These are phyloP conservation scores for Astrocystis sublimbata DNA, from an alignment of 495 filamentous ascomycete species.

Conservation along the genomic window DNA sequence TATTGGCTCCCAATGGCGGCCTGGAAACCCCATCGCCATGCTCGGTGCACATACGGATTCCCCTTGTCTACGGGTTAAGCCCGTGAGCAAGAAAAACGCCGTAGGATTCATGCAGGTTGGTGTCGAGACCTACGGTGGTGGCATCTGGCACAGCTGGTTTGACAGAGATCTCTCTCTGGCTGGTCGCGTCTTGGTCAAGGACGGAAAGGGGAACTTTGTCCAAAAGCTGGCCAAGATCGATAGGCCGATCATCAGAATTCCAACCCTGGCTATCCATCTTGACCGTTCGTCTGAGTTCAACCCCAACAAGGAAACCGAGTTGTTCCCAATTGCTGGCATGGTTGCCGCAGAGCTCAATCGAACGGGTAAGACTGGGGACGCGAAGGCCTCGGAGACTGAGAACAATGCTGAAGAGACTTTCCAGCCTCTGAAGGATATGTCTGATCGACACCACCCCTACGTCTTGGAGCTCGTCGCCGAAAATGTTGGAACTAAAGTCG, in stretches of 20 bases:
- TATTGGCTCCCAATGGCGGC: conserved; percentile 88
- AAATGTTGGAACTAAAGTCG: conserved; percentile 65
- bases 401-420: conserved; percentile 51
- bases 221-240: conserved; percentile 91
- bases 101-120: conserved; percentile 95
- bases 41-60: conserved; percentile 97
- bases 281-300: conserved; percentile 80
- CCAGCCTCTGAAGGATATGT: conserved; percentile 70
- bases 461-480: conserved; percentile 84
- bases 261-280: conserved; percentile 90
- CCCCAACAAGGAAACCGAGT: conserved; percentile 95
- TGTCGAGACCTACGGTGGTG: conserved; percentile 94
- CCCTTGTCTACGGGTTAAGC: conserved; percentile 86
- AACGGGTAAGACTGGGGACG: conserved; percentile 44
- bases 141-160: conserved; percentile 84
- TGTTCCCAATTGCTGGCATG: conserved; percentile 90
- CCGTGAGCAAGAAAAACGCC: conserved; percentile 78
- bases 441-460: conserved; percentile 86
- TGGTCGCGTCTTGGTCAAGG: conserved; percentile 80
- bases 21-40: conserved; percentile 92
- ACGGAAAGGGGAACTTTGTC: conserved; percentile 68
- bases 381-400: conserved; percentile 38
- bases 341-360: conserved; percentile 85
- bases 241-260: conserved; percentile 85
- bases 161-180: conserved; percentile 92